phyloP scores from a whole-genome alignment of 352 stramenopile species.

The Phytophthora boehmeriae region DNA sequence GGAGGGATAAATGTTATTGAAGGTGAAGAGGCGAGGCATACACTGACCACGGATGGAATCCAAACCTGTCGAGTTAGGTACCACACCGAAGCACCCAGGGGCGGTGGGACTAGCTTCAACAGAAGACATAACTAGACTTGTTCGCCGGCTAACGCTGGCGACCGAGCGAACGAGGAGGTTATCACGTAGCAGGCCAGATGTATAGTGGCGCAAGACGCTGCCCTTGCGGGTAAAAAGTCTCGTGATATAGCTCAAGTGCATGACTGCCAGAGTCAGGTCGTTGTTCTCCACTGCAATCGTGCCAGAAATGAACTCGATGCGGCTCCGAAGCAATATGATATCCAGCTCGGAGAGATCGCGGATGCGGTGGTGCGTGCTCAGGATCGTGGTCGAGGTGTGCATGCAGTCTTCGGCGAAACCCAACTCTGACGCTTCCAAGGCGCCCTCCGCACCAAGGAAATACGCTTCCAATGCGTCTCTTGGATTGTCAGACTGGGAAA shows the following conservation, averaged over 20 bases:
- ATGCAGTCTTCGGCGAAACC: slow-evolving; percentile 78
- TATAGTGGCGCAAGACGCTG: slow-evolving; percentile 60
- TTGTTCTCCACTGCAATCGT: slow-evolving; percentile 75
- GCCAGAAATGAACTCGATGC: slow-evolving; percentile 78
- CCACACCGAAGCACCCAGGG: slow-evolving; percentile 15
- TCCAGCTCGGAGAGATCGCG: slow-evolving; percentile 64
- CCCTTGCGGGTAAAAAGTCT: slow-evolving; percentile 68
- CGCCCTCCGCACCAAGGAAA: slow-evolving; percentile 60
- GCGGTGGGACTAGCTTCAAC: slow-evolving; percentile 7
- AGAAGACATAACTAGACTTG: slow-evolving; percentile 30
- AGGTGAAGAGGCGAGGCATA: slow-evolving; percentile 50
- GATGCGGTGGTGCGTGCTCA: slow-evolving; percentile 48
- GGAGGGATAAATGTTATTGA: slow-evolving; percentile 45
- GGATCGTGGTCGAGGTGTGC: slow-evolving; percentile 72
- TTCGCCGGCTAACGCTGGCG: slow-evolving; percentile 28
- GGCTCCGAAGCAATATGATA: slow-evolving; percentile 60
- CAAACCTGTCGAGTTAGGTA: slow-evolving; percentile 2
- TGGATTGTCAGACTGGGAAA: slow-evolving; percentile 58
- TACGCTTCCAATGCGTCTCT: slow-evolving; percentile 67
- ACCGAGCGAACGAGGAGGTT: slow-evolving; percentile 28
- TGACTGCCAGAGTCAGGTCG: slow-evolving; percentile 65
- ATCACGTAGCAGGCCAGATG: slow-evolving; percentile 45
- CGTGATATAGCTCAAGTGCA: slow-evolving; percentile 70
- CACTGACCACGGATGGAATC: slow-evolving; percentile 32
- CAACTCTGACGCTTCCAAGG: slow-evolving; percentile 60